phyloP scores from a whole-genome alignment of 2,329 filamentous ascomycete genomes.

The Penicillium concentricum region DNA sequence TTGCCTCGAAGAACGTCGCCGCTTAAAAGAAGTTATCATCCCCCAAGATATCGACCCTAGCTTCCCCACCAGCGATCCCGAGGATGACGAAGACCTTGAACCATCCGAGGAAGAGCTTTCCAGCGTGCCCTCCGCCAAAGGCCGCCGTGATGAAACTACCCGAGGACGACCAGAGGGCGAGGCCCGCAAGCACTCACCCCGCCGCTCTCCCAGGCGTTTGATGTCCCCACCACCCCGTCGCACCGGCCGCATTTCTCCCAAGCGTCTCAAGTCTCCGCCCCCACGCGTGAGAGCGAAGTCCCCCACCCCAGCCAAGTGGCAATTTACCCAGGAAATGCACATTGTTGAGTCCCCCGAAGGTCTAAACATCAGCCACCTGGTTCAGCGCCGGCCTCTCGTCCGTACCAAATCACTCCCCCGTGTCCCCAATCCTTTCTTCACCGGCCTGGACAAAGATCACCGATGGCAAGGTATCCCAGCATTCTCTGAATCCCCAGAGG shows the following conservation, averaged over 20 bases:
- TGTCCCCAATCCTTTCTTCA: constrained; percentile 67
- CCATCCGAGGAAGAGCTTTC: constrained; percentile 57
- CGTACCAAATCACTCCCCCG: constrained; percentile 86
- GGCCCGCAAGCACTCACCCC: constrained; percentile 54
- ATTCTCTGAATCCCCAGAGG: constrained; percentile 38
- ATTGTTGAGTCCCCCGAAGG: constrained; percentile 47
- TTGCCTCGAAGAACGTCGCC: constrained; percentile 75
- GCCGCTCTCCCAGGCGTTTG: constrained; percentile 61
- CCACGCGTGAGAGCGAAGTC: constrained; percentile 56
- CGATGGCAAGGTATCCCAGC: constrained; percentile 33
- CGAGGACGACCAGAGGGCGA: constrained; percentile 45
- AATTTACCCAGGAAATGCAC: constrained; percentile 41
- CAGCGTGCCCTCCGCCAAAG: constrained; percentile 54
- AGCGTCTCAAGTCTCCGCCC: constrained; percentile 68
- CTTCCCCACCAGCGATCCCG: constrained; percentile 90
- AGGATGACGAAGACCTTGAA: constrained; percentile 78
- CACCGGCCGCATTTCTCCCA: constrained; percentile 59
- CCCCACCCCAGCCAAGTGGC: constrained; percentile 42
- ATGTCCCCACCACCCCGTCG: constrained; percentile 55
- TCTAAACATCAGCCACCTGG: constrained; percentile 55
- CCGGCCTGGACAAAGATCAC: constrained; percentile 32
- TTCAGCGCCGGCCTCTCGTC: constrained; percentile 65
- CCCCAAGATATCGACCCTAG: constrained; percentile 98
- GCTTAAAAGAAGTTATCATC: constrained; percentile 74
- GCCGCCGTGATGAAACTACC: constrained; percentile 47